phyloP scores from a whole-genome alignment of 768 basidiomycete species.

The Dioszegia crocea region DNA sequence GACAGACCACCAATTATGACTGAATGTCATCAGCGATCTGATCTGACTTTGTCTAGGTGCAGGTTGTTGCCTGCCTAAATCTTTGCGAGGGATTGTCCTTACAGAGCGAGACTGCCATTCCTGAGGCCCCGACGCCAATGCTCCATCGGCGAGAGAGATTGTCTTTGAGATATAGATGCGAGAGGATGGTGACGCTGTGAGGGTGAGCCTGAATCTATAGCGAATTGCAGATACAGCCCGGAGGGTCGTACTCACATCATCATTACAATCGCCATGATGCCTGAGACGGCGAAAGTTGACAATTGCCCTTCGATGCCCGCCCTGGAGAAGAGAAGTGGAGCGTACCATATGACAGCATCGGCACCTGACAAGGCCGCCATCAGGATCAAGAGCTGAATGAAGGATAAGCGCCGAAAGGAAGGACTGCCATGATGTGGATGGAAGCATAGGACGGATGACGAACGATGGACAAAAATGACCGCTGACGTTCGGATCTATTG shows the following conservation, averaged over 20 bases:
- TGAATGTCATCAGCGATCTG: too few relatives aligned
- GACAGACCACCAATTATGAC: neutral
- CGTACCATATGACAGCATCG: conserved; percentile 20
- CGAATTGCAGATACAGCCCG: neutral
- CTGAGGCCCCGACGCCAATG: neutral
- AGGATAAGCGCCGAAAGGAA: neutral
- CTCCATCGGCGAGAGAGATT: neutral
- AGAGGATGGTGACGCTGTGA: neutral
- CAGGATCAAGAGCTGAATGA: neutral
- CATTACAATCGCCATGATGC: conserved; percentile 13
- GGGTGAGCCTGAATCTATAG: neutral
- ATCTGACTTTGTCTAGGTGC: too few relatives aligned
- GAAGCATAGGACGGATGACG: too few relatives aligned
- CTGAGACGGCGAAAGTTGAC: conserved; percentile 11
- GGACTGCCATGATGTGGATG: neutral
- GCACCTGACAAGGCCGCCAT: conserved; percentile 19
- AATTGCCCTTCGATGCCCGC: conserved; percentile 12
- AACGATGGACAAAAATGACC: too few relatives aligned
- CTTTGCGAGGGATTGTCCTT: too few relatives aligned
- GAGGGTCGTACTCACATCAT: conserved; percentile 7
- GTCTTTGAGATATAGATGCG: neutral
- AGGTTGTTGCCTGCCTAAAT: too few relatives aligned
- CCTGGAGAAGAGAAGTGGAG: conserved; percentile 10
- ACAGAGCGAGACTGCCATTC: neutral
- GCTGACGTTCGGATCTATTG: too few relatives aligned